These are phyloP conservation scores for Colletotrichum euphorbiae DNA, from an alignment of 2,329 filamentous ascomycete genomes.

Conservation along the genomic window DNA sequence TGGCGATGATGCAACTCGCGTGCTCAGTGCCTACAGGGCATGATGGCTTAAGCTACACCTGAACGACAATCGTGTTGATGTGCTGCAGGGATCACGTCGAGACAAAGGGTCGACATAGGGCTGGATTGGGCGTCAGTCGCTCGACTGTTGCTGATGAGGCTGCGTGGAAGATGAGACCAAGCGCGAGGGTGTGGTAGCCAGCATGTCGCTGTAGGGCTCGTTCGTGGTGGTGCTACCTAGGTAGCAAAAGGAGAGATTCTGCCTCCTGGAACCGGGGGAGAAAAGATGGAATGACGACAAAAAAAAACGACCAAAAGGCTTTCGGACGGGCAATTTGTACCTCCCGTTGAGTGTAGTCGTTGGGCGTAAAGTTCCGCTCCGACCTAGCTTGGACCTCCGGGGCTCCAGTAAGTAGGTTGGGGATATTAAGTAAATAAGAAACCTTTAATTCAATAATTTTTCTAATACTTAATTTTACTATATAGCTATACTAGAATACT, in stretches of 20 bases:
- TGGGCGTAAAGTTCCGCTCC: too few species aligned
- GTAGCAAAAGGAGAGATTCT: not conserved
- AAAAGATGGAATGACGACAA: conserved; percentile 19
- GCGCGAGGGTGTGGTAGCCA: conserved; percentile 4
- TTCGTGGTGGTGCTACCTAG: conserved; percentile 10
- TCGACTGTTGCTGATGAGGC: conserved; percentile 19
- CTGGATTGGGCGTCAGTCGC: conserved; percentile 4
- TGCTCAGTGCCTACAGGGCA: conserved; percentile 13
- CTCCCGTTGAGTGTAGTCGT: not conserved
- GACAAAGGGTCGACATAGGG: not conserved
- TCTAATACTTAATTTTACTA: too few species aligned
- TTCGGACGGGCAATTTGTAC: not conserved
- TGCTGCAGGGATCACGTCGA: not conserved
- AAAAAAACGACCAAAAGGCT: not conserved
- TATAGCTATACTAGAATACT: too few species aligned
- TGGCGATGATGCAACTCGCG: conserved; percentile 29
- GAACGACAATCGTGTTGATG: conserved; percentile 3
- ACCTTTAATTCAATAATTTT: too few species aligned
- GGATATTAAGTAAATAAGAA: too few species aligned
- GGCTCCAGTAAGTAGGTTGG: too few species aligned
- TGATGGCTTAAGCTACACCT: not conserved
- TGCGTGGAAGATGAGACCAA: conserved; percentile 27
- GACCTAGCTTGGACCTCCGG: too few species aligned
- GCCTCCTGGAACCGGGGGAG: conserved; percentile 4
- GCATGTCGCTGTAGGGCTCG: conserved; percentile 15